Conservation (phyloP, 2,329 filamentous ascomycete genomes). For the Claviceps quebecensis region DNA sequence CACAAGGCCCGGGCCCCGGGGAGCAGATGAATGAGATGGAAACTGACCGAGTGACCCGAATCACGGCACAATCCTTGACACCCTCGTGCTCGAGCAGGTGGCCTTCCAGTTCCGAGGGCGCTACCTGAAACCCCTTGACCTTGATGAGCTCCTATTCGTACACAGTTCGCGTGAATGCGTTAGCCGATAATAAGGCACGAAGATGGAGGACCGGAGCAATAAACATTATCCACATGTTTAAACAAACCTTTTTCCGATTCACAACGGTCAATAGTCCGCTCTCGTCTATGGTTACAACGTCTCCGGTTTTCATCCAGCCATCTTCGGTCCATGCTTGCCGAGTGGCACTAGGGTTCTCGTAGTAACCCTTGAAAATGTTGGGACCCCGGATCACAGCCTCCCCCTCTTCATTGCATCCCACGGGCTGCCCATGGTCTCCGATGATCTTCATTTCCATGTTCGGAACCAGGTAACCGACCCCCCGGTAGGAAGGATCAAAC, state of each 20-base stretch:
- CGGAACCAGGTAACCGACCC: constrained; percentile 44
- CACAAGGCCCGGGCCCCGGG: too few species aligned
- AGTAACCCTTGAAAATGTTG: neutral
- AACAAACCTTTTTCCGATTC: neutral
- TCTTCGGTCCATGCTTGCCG: neutral
- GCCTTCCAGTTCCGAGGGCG: constrained; percentile 65
- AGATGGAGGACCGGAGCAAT: too few species aligned
- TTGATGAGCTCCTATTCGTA: constrained; percentile 61
- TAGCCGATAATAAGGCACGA: constrained; percentile 11
- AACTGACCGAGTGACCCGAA: constrained; percentile 18
- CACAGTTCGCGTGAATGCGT: constrained; percentile 66
- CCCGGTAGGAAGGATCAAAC: neutral
- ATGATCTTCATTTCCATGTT: constrained; percentile 63
- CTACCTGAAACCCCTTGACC: constrained; percentile 68
- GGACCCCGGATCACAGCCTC: neutral
- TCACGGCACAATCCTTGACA: constrained; percentile 63
- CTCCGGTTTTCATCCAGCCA: neutral
- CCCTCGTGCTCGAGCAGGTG: constrained; percentile 56
- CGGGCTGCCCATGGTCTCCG: neutral
- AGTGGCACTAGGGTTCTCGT: neutral
- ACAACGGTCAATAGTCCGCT: neutral
- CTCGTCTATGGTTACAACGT: neutral
- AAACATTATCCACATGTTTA: neutral
- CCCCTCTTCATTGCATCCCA: neutral
- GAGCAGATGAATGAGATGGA: neutral